Percentiles rank a stretch among this genome's conserved stretches.
Evolutionary conservation across 345 rosid species (phyloP).

Genomic region (Trapa incisa): DNA sequence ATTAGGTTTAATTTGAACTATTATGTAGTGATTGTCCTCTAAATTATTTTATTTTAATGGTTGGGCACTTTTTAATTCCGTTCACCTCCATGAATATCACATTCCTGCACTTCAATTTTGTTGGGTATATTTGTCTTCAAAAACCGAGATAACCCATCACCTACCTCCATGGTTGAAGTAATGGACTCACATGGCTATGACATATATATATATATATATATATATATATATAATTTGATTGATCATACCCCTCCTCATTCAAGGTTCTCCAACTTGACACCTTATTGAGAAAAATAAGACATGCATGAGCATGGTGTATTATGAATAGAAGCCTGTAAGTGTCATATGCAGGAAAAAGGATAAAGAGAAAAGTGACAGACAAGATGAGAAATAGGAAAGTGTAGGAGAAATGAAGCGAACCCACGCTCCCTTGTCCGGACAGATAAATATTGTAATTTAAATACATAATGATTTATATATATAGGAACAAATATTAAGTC

Average conservation of each 20-base stretch:
- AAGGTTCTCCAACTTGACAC: neutral
- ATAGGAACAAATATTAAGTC: no score
- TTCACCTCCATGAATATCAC: constrained; percentile 2
- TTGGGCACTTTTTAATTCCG: neutral
- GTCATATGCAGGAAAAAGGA: neutral
- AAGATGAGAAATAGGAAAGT: neutral
- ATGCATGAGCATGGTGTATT: no score
- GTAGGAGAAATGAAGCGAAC: neutral
- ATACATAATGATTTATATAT: neutral
- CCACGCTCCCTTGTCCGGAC: constrained; percentile 2
- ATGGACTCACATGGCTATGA: neutral
- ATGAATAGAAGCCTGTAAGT: neutral
- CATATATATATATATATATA: neutral
- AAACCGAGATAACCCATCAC: neutral
- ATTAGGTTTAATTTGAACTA: no score
- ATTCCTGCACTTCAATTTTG: constrained; percentile 1
- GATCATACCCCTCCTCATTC: neutral
- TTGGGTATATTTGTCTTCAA: constrained; percentile 5
- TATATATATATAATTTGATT: no score
- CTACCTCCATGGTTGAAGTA: neutral
- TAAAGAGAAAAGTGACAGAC: constrained; percentile 1
- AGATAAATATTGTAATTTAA: neutral
- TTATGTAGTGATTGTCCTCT: neutral
- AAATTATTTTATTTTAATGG: neutral
- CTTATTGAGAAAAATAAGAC: no score